Conservation (phyloP, 345 rosid species). For the Eucalyptus camaldulensis region DNA sequence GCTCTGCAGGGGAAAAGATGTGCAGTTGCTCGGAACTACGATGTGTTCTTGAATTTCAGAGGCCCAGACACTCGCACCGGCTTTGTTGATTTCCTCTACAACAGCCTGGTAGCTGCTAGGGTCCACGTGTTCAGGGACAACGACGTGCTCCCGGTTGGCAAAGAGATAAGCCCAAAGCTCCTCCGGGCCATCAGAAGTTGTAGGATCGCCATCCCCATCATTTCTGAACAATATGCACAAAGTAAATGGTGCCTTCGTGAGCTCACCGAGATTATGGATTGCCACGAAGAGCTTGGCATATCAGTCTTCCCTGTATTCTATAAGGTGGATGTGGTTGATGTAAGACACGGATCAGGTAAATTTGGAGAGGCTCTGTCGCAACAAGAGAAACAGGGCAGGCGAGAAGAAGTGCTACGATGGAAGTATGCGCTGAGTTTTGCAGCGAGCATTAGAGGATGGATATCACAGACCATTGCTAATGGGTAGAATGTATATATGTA, state of each 20-base stretch:
- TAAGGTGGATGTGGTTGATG: neutral
- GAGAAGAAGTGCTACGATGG: too few species aligned
- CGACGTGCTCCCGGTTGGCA: neutral
- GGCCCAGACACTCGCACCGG: too few species aligned
- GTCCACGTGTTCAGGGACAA: neutral
- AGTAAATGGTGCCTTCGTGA: neutral
- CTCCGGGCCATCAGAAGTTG: neutral
- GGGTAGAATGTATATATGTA: too few species aligned
- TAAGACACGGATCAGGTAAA: too few species aligned
- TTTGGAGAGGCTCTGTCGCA: too few species aligned
- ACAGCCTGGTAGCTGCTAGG: neutral
- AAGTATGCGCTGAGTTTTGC: too few species aligned
- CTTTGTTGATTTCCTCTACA: too few species aligned
- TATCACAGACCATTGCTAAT: neutral
- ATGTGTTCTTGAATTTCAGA: too few species aligned
- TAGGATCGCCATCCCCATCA: neutral
- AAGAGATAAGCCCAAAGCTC: neutral
- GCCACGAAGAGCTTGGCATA: neutral
- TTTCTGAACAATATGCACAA: neutral
- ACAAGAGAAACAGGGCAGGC: too few species aligned
- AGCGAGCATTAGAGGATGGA: neutral
- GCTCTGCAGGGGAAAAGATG: too few species aligned
- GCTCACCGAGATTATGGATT: neutral
- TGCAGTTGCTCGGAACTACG: too few species aligned
- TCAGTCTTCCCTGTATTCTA: neutral